These are phyloP conservation scores for Leccinum broughii DNA, from an alignment of 768 basidiomycete species.

Conservation along the genomic window DNA sequence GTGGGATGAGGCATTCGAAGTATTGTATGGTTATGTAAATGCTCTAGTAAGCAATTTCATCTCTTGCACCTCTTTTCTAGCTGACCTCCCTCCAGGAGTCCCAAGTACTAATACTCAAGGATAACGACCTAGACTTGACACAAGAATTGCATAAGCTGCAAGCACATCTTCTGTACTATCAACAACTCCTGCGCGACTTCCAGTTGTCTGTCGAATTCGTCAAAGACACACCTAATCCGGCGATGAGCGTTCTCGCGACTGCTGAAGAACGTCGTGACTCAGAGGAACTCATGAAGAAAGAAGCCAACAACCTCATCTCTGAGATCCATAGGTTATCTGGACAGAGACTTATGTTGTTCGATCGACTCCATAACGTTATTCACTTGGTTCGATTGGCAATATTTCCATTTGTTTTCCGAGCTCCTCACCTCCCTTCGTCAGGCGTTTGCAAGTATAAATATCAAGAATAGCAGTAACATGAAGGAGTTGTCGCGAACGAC, in stretches of 20 bases:
- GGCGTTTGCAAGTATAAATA: constrained; percentile 62
- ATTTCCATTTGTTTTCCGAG: background rate
- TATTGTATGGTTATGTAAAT: constrained; percentile 50
- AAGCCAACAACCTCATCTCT: constrained; percentile 47
- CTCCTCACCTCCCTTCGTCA: constrained; percentile 22
- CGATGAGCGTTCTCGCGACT: constrained; percentile 34
- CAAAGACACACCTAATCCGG: constrained; percentile 47
- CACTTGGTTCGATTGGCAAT: constrained; percentile 24
- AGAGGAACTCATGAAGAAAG: constrained; percentile 41
- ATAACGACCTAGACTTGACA: constrained; percentile 46
- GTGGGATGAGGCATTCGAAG: constrained; percentile 62
- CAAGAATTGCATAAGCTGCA: constrained; percentile 57
- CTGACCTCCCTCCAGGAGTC: constrained; percentile 41
- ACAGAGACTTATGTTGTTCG: constrained; percentile 33
- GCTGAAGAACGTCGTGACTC: constrained; percentile 23
- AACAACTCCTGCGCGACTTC: constrained; percentile 55
- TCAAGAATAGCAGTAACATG: constrained; percentile 53
- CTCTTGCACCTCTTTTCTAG: too few species aligned
- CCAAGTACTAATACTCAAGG: constrained; percentile 44
- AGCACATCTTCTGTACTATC: constrained; percentile 59
- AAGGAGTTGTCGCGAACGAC: constrained; percentile 47
- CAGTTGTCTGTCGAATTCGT: constrained; percentile 50
- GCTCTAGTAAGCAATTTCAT: constrained; percentile 39
- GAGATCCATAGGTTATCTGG: constrained; percentile 50
- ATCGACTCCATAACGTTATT: constrained; percentile 37